These are phyloP conservation scores for Clitopilus hobsonii DNA, from an alignment of 768 basidiomycete species.

Conservation along the genomic window DNA sequence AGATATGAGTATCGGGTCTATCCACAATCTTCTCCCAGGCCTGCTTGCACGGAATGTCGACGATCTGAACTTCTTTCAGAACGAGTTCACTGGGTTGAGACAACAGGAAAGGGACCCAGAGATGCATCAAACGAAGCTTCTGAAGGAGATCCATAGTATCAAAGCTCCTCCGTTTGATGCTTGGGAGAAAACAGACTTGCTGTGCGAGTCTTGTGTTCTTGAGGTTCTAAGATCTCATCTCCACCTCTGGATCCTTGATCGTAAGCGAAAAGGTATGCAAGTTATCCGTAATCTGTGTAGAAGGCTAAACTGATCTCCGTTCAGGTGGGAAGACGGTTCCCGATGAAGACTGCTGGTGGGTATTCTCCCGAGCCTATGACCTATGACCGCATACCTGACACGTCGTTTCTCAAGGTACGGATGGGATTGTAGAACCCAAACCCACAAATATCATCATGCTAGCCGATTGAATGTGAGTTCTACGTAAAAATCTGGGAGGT, in stretches of 20 bases:
- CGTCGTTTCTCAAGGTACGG: conserved; percentile 25
- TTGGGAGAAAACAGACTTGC: conserved; percentile 24
- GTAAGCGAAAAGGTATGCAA: conserved; percentile 15
- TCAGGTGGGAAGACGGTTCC: conserved; percentile 8
- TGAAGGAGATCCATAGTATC: conserved; percentile 12
- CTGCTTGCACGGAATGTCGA: not conserved
- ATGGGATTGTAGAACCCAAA: conserved; percentile 24
- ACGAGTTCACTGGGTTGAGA: not conserved
- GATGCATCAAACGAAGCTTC: conserved; percentile 5
- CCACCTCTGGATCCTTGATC: conserved; percentile 20
- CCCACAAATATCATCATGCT: conserved; percentile 17
- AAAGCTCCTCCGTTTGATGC: conserved; percentile 8
- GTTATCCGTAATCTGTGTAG: not conserved
- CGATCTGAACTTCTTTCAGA: not conserved
- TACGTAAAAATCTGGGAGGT: conserved; percentile 3
- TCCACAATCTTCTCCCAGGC: not conserved
- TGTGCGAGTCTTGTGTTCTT: conserved; percentile 24
- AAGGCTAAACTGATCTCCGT: conserved; percentile 1
- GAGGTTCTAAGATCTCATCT: conserved; percentile 19
- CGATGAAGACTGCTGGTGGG: conserved; percentile 22
- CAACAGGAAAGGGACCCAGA: not conserved
- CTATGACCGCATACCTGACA: not conserved
- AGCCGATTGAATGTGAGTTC: conserved; percentile 21
- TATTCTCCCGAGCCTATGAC: not conserved
- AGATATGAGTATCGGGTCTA: not conserved